A percentile compares a stretch with the other conserved stretches of the same genome.
phyloP scores from a whole-genome alignment of 2,329 filamentous ascomycete species.

The Tolypocladium guangdongense region DNA sequence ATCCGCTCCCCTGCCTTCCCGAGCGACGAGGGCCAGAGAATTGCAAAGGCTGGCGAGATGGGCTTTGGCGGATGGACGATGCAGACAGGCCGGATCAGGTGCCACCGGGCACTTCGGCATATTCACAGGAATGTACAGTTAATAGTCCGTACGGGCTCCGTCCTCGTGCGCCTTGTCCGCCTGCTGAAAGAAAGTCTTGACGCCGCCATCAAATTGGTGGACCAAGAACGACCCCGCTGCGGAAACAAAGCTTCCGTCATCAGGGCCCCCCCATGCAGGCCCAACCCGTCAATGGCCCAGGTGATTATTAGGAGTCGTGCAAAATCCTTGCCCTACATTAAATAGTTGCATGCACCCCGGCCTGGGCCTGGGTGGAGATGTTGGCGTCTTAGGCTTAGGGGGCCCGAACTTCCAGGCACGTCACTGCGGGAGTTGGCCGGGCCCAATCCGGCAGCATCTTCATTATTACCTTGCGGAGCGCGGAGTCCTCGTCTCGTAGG shows the following conservation, averaged over 20 bases:
- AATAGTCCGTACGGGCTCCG: too few relatives aligned
- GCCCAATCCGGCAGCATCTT: background rate
- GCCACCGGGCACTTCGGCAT: too few relatives aligned
- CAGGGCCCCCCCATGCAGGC: background rate
- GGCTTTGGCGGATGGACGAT: background rate
- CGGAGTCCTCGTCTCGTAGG: too few relatives aligned
- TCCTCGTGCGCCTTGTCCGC: background rate
- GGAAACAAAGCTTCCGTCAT: background rate
- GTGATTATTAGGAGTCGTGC: background rate
- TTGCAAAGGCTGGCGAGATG: background rate
- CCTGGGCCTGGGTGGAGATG: background rate
- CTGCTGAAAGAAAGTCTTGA: background rate
- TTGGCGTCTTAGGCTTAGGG: background rate
- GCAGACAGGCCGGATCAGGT: background rate
- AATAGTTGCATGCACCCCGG: background rate
- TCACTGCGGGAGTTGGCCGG: background rate
- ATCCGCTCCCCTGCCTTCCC: background rate
- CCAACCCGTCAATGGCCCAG: background rate
- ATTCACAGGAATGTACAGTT: background rate
- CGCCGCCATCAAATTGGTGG: background rate
- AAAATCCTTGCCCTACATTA: background rate
- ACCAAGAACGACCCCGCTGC: background rate
- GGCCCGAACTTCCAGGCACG: background rate
- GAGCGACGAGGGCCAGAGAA: background rate
- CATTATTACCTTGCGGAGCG: too few relatives aligned